phyloP scores from a whole-genome alignment of 1,139 yeast genomes.

The Suhomyces taliae region DNA sequence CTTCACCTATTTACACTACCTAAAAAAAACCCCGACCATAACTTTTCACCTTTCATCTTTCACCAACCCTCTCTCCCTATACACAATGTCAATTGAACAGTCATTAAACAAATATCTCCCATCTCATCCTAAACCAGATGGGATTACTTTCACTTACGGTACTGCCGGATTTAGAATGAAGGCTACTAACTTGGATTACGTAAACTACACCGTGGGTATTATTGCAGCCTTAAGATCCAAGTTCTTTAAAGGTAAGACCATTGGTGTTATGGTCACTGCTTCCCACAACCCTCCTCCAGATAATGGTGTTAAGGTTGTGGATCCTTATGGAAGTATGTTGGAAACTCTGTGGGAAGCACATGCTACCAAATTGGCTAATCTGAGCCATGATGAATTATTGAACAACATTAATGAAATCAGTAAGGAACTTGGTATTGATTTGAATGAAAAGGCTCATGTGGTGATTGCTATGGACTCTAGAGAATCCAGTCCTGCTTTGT shows the following conservation, averaged over 20 bases:
- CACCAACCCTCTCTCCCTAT: neutral
- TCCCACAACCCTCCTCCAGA: conserved; percentile 95
- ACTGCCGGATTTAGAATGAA: conserved; percentile 95
- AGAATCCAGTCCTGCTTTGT: conserved; percentile 71
- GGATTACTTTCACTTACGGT: conserved; percentile 65
- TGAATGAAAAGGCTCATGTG: conserved; percentile 36
- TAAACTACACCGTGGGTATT: conserved; percentile 81
- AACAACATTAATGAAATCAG: conserved; percentile 28
- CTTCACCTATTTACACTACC: neutral
- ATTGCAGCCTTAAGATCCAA: conserved; percentile 82
- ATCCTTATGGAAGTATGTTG: conserved; percentile 93
- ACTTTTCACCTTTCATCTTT: neutral
- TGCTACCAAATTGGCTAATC: conserved; percentile 81
- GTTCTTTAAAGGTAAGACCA: conserved; percentile 61
- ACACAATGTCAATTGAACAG: conserved; percentile 12
- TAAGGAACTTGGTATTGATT: conserved; percentile 39
- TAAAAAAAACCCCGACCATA: no score
- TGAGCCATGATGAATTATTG: conserved; percentile 43
- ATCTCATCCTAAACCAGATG: conserved; percentile 47
- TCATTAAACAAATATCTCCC: conserved; percentile 11
- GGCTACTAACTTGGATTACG: conserved; percentile 72
- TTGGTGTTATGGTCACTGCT: conserved; percentile 95
- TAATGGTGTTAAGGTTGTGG: conserved; percentile 94
- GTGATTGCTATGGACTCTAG: conserved; percentile 73
- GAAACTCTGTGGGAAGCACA: conserved; percentile 79